Evolutionary conservation across 495 filamentous ascomycete genomes (phyloP).

Genomic region (Aspergillus biplanus): DNA sequence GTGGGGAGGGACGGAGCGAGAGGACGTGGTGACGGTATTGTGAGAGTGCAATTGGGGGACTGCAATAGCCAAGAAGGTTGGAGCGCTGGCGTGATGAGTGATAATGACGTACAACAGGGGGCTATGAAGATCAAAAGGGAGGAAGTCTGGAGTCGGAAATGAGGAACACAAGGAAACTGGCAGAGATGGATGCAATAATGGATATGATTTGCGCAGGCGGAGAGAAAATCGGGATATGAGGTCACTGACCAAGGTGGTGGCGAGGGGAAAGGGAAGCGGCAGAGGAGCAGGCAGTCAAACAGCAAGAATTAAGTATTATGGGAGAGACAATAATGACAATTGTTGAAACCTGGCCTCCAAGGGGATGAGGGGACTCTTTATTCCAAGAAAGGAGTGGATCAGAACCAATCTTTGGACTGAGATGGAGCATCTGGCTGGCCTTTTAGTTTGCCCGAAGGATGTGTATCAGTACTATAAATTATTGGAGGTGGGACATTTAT

Average conservation of each 20-base stretch:
- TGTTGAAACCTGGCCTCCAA: neutral
- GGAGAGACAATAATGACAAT: constrained; percentile 3
- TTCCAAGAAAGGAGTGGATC: constrained; percentile 15
- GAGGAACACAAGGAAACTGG: constrained; percentile 13
- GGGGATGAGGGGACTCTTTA: constrained; percentile 22
- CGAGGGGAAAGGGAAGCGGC: constrained; percentile 1
- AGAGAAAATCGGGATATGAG: constrained; percentile 20
- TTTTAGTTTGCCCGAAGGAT: neutral
- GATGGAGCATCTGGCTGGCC: constrained; percentile 1
- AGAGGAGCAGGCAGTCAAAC: constrained; percentile 2
- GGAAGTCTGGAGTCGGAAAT: constrained; percentile 3
- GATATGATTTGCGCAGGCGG: constrained; percentile 14
- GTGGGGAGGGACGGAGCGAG: constrained; percentile 9
- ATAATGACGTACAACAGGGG: neutral
- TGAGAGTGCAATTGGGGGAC: constrained; percentile 5
- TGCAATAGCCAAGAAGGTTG: constrained; percentile 12
- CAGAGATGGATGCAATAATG: neutral
- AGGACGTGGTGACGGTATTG: constrained; percentile 20
- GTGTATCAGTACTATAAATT: neutral
- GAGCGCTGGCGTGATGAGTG: constrained; percentile 9
- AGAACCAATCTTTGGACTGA: neutral
- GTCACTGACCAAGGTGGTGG: constrained; percentile 30
- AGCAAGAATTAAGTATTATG: constrained; percentile 12
- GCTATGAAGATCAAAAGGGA: neutral
- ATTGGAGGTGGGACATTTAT: neutral